phyloP scores from a whole-genome alignment of 139 green algal species.

The Asterochloris sp. region DNA sequence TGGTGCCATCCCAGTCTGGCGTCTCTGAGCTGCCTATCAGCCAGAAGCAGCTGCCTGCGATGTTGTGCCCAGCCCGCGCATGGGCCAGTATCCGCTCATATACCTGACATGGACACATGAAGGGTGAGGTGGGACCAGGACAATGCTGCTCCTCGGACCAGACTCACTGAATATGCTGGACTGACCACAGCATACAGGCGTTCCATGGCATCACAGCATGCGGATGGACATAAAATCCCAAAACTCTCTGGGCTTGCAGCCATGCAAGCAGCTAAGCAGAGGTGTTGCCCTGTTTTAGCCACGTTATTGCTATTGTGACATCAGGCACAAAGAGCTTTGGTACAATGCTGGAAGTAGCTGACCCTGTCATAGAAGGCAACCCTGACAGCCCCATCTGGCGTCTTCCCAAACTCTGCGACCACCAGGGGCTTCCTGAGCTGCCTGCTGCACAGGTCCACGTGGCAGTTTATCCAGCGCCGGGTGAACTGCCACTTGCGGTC shows the following conservation, averaged over 20 bases:
- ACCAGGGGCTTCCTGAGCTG: conserved; percentile 55
- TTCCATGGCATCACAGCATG: neutral
- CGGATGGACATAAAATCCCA: neutral
- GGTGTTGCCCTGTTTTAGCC: neutral
- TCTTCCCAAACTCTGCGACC: conserved; percentile 61
- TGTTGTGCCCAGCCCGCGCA: conserved; percentile 10
- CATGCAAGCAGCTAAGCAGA: neutral
- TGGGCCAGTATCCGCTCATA: conserved; percentile 11
- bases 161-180: neutral
- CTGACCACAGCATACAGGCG: neutral
- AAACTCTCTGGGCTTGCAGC: too few species aligned
- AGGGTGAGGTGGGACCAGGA: neutral
- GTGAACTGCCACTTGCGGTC: conserved; percentile 30
- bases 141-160: neutral
- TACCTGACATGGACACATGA: neutral
- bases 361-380: conserved; percentile 34
- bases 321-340: neutral
- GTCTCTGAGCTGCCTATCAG: conserved; percentile 42
- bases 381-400: conserved; percentile 16
- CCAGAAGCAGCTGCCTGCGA: conserved; percentile 39
- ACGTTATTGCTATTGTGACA: neutral
- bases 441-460: conserved; percentile 25
- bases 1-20: conserved; percentile 65
- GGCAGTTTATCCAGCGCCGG: conserved; percentile 32
- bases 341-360: neutral